A percentile compares a stretch with the other conserved stretches of the same genome.
Conservation (phyloP, 805 yeast genomes). For the Isabelozyma heimii region DNA sequence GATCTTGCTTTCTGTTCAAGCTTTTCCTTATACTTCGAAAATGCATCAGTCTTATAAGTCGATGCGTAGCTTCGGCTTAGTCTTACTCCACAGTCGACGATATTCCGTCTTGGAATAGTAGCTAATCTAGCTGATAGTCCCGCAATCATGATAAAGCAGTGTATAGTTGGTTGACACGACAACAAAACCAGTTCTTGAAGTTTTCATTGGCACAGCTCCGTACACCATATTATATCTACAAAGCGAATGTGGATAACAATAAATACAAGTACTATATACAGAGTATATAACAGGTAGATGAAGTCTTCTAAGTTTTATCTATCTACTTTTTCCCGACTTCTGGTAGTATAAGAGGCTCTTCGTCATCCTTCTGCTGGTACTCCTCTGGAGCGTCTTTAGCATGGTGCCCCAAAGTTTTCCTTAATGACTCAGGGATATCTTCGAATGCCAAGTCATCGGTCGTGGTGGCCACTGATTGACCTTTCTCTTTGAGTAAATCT, state of each 20-base stretch:
- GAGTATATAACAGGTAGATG: not conserved
- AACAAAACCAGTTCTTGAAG: too few species aligned
- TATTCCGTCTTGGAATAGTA: not conserved
- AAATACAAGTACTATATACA: not conserved
- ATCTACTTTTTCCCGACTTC: not conserved
- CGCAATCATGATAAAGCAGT: not conserved
- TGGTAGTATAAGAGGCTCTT: not conserved
- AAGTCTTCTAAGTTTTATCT: too few species aligned
- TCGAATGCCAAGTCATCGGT: constrained; percentile 69
- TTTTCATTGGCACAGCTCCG: too few species aligned
- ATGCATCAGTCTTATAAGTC: not conserved
- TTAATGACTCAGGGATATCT: constrained; percentile 60
- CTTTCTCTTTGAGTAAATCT: constrained; percentile 72
- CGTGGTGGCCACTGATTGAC: constrained; percentile 66
- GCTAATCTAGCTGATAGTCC: not conserved
- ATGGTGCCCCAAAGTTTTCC: constrained; percentile 54
- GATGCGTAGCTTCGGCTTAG: not conserved
- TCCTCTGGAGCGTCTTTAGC: constrained; percentile 67
- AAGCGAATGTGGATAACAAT: too few species aligned
- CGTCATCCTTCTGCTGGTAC: constrained; percentile 3
- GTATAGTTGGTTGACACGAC: not conserved
- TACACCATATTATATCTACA: too few species aligned
- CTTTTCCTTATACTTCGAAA: constrained; percentile 25
- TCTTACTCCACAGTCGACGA: not conserved
- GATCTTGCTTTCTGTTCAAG: constrained; percentile 33